Base-by-base conservation (phyloP, 1,284 basidiomycete genomes). In the Leccinum solheimii region DNA sequence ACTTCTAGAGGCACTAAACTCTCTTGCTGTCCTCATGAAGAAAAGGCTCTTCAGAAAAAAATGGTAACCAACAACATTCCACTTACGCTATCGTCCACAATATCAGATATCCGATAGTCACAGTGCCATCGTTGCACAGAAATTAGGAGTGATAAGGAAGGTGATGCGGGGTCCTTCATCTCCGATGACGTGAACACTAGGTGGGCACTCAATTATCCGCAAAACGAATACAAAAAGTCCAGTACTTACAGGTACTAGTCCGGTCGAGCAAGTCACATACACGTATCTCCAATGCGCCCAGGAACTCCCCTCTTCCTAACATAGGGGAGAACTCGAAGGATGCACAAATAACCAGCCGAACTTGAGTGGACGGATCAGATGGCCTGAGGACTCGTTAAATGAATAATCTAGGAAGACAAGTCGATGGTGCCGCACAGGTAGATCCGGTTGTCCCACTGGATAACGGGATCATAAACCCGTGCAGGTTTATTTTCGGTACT, bases 381-480 rank as follows among this genome's bases (percentile, higher is more conserved):
- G 69, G 65, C 13, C 67, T 69, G 11, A 5, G 13, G n/a, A 19
- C 5, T 52, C 9, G 8, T 66, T 3, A 62, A 26, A 8, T 7
- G 0, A 1, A 32, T 2, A 16, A 13, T 21, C 9, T 6, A 19
- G 13, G 34, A 1, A 50, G 54, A 34, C 9, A 1, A 43, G 2
- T 32, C 8, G 30, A 16, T 7, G 32, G n/a, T 8, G 4, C 8
- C 64, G 32, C 3, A 68, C 67, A 70, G 13, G 0, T 27, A 21
- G 21, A 68, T 60, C 6, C 3, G 4, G 10, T 69, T 59, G 14
- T 62, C 40, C 69, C 67, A 68, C 14, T 68, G 54, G 13, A 69
- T 30, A 8, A 55, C 4, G 19, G 16, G 45, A 4, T 59, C 59
- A 10, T 60, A 7, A 1, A 61, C 36, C 6, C 6, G n/a, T 16